Evolutionary conservation across 768 basidiomycete species (phyloP), one percentile per base, ranked within the genome.

Genomic region (Gymnopilus dilepis): DNA sequence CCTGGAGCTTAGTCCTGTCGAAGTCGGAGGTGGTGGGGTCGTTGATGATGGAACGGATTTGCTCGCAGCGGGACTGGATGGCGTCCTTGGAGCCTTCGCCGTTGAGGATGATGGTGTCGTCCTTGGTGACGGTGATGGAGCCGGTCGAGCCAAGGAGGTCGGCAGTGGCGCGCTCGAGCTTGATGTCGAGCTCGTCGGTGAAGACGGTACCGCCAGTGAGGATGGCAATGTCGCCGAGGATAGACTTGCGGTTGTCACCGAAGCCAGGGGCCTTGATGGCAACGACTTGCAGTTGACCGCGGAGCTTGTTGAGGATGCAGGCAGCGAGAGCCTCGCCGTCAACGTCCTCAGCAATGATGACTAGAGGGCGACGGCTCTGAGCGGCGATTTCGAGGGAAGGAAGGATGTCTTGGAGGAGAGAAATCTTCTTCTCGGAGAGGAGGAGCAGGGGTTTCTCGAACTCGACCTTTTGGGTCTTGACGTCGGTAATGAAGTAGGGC

Each of bases 251-350:
- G 87, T 99, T 99, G 80, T 99, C 97, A 70, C 97, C 97, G 74
- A 99, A 99, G 54, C 97, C 94, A 56, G 97, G 97, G 17, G 97
- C 96, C 82, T 99, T 98, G 79, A 99, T 87, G 50, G 95, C 96
- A 51, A 80, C 89, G 64, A 99, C 97, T 72, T 91, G 89, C 59
- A 99, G 89, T 76, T 98, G 97, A 33, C 97, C 97, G 66, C 97
- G 94, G 63, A 99, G 92, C 84, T 98, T 99, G 92, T 99, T 99
- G 76, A 98, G 88, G 71, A 99, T 96, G 74, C 94, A 96, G 21
- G 96, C 97, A 53, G 97, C 97, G 60, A 99, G 89, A 1, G 96
- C 97, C 77, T 99, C 97, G 53, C 97, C 96, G 70, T 99, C 97
- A 62, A 99, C 80, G 75, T 99, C 97, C 81, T 99, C 97, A 21